A percentile compares a stretch with the other conserved stretches of the same genome.
These are phyloP conservation scores for Cercospora sp. DNA, from an alignment of 2,329 filamentous ascomycete genomes.

Conservation along the genomic window DNA sequence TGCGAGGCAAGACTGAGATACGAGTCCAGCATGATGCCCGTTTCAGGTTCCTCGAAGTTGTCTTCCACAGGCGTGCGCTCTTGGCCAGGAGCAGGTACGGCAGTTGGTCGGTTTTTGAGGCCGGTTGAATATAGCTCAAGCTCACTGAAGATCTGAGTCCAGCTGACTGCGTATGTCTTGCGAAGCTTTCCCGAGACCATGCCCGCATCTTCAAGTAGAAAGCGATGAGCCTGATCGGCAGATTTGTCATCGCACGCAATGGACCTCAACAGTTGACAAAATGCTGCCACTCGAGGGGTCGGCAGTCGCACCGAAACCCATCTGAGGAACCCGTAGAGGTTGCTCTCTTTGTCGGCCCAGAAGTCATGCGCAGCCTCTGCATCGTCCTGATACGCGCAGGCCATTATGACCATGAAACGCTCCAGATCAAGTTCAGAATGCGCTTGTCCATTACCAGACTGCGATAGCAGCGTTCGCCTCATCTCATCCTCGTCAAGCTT, in stretches of 20 bases:
- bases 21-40: slow-evolving; percentile 92
- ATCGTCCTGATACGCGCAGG: slow-evolving; percentile 84
- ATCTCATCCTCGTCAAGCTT: slow-evolving; percentile 90
- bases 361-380: slow-evolving; percentile 83
- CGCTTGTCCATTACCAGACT: slow-evolving; percentile 30
- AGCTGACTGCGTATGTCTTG: slow-evolving; percentile 81
- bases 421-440: slow-evolving; percentile 65
- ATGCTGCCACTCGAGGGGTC: slow-evolving; percentile 91
- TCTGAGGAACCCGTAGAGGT: slow-evolving; percentile 89
- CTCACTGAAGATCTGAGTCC: slow-evolving; percentile 90
- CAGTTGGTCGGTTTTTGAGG: slow-evolving; percentile 69
- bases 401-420: slow-evolving; percentile 86
- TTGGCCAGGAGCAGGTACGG: slow-evolving; percentile 56
- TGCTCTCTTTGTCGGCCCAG: slow-evolving; percentile 90
- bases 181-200: slow-evolving; percentile 64
- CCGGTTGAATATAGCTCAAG: slow-evolving; percentile 79
- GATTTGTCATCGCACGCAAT: slow-evolving; percentile 81
- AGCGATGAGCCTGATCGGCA: slow-evolving; percentile 81
- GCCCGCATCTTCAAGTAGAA: slow-evolving; percentile 81
- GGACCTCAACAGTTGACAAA: slow-evolving; percentile 92
- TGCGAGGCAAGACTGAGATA: slow-evolving; percentile 87
- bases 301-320: slow-evolving; percentile 96
- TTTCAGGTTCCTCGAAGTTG: slow-evolving; percentile 79
- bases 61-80: slow-evolving; percentile 26
- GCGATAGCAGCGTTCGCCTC: slow-evolving; percentile 53